A percentile compares a stretch with the other conserved stretches of the same genome.
Conservation (phyloP, 768 basidiomycete species). For the Boletus sp. region DNA sequence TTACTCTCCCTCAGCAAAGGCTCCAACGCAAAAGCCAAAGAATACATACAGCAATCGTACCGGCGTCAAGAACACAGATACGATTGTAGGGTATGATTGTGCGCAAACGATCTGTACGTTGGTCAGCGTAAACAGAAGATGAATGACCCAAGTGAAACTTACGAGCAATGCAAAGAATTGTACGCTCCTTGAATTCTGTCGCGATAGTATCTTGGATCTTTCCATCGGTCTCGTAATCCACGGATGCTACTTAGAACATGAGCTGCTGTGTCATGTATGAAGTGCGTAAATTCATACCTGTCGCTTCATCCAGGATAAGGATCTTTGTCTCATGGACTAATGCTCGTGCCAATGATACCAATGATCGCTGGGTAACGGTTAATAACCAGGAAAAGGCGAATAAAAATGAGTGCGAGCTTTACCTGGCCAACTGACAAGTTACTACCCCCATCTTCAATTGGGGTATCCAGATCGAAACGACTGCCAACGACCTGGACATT, state of each 20-base stretch:
- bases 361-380: slow-evolving; percentile 59
- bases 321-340: slow-evolving; percentile 83
- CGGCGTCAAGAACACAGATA: slow-evolving; percentile 83
- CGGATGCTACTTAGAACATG: slow-evolving; percentile 51
- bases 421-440: slow-evolving; percentile 71
- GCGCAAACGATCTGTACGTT: slow-evolving; percentile 63
- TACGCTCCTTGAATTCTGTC: slow-evolving; percentile 76
- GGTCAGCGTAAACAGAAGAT: background rate
- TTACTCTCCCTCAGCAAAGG: background rate
- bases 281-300: slow-evolving; percentile 39
- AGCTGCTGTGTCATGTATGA: background rate
- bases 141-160: slow-evolving; percentile 28
- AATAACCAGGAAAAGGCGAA: background rate
- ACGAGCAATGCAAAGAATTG: slow-evolving; percentile 86
- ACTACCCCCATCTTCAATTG: slow-evolving; percentile 81
- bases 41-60: slow-evolving; percentile 60
- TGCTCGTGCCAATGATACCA: slow-evolving; percentile 86
- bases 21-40: background rate
- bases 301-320: slow-evolving; percentile 88
- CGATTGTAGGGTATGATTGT: slow-evolving; percentile 89
- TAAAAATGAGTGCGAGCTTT: background rate
- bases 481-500: slow-evolving; percentile 38
- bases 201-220: slow-evolving; percentile 92
- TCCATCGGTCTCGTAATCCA: slow-evolving; percentile 85
- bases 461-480: slow-evolving; percentile 78